phyloP scores from a whole-genome alignment of 345 rosid genomes.

The Dipteronia dyeriana region DNA sequence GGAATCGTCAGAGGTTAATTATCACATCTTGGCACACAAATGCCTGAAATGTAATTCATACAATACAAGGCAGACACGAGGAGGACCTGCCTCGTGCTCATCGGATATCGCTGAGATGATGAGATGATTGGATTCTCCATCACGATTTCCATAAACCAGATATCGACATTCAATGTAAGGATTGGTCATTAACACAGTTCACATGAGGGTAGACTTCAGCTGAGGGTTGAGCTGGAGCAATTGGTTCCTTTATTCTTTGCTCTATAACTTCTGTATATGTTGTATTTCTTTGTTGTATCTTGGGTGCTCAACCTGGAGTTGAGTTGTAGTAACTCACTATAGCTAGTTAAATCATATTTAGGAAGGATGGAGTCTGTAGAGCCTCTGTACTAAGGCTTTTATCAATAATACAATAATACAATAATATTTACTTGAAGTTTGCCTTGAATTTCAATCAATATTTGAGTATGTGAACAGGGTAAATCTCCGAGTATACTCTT shows the following conservation, averaged over 20 bases:
- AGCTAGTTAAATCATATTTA: no score
- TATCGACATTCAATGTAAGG: neutral
- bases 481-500: no score
- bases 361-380: no score
- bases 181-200: neutral
- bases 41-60: conserved; percentile 58
- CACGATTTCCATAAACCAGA: no score
- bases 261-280: neutral
- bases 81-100: conserved; percentile 24
- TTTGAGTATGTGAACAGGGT: no score
- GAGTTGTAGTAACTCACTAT: neutral
- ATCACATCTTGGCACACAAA: conserved; percentile 49
- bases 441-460: no score
- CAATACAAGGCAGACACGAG: conserved; percentile 52
- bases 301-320: neutral
- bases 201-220: neutral
- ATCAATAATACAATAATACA: no score
- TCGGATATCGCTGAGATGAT: conserved; percentile 10
- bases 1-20: conserved; percentile 41
- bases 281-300: neutral
- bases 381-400: no score
- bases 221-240: neutral
- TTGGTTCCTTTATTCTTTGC: neutral
- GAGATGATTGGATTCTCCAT: neutral
- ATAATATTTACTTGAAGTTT: no score